Percentiles rank a stretch among this genome's conserved stretches.
Conservation (phyloP, 1,284 basidiomycete species). For the Leccinum subspadiceum region DNA sequence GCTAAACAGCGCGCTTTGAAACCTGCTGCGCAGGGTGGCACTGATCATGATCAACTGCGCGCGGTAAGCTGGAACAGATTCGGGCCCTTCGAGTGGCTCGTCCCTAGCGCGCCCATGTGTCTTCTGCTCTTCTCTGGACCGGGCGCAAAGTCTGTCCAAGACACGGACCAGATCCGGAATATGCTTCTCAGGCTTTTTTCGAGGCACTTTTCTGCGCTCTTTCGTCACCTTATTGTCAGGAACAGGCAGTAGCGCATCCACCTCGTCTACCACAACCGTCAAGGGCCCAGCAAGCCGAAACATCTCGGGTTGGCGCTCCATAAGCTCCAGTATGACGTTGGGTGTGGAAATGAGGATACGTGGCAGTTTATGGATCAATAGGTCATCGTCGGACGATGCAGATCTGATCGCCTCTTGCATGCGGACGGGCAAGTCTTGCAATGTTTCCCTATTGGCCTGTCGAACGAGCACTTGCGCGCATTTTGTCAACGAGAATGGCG, state of each 20-base stretch:
- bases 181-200: constrained; percentile 46
- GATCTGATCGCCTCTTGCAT: constrained; percentile 33
- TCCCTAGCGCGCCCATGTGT: constrained; percentile 1
- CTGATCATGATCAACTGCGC: constrained; percentile 68
- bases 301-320: constrained; percentile 40
- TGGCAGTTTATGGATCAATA: constrained; percentile 47
- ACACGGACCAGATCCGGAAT: constrained; percentile 56
- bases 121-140: constrained; percentile 2
- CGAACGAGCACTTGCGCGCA: constrained; percentile 64
- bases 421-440: constrained; percentile 26
- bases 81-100: constrained; percentile 1
- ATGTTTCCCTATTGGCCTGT: constrained; percentile 30
- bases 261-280: constrained; percentile 70
- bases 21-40: constrained; percentile 60
- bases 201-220: constrained; percentile 27
- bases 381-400: constrained; percentile 38
- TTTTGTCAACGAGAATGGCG: constrained; percentile 35
- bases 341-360: constrained; percentile 73
- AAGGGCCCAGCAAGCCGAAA: constrained; percentile 48
- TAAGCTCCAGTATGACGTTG: constrained; percentile 59
- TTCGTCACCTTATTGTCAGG: constrained; percentile 39
- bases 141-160: constrained; percentile 53
- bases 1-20: constrained; percentile 48
- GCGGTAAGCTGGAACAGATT: constrained; percentile 23
- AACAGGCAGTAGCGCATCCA: constrained; percentile 63